Evolutionary conservation across 139 green algal genomes (phyloP).

Genomic region (Bryopsis sp.): DNA sequence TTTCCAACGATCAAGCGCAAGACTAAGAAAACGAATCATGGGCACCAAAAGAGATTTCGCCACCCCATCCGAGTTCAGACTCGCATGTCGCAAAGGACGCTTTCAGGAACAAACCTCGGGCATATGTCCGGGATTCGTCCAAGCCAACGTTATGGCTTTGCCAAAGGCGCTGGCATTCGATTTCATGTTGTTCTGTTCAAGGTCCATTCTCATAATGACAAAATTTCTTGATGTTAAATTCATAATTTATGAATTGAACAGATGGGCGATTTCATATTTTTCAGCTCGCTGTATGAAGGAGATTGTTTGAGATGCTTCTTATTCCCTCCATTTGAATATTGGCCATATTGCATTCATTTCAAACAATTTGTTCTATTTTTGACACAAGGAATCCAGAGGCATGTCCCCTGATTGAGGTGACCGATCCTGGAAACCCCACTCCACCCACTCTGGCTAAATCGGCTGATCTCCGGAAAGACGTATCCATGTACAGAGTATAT

Average conservation of each 20-base stretch:
- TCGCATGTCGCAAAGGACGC: not conserved
- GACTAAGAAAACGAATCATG: no score
- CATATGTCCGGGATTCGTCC: constrained; percentile 3
- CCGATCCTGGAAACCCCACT: not conserved
- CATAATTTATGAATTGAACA: no score
- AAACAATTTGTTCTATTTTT: not conserved
- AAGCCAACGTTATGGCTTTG: constrained; percentile 10
- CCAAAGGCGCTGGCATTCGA: not conserved
- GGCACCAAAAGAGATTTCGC: no score
- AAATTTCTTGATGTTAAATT: no score
- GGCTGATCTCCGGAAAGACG: constrained; percentile 5
- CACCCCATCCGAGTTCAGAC: no score
- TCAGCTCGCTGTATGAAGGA: no score
- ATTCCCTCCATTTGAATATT: not conserved
- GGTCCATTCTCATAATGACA: no score
- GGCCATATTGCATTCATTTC: not conserved
- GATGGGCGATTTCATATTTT: no score
- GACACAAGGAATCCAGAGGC: constrained; percentile 13
- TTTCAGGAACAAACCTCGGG: not conserved
- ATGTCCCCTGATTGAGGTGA: constrained; percentile 15
- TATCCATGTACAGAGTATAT: constrained; percentile 3
- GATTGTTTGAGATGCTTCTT: no score
- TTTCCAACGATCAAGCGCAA: no score
- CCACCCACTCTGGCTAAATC: not conserved
- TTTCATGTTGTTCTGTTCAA: constrained; percentile 10